Conservation (phyloP, 352 stramenopile species). For the Pythium scleroteichum region DNA sequence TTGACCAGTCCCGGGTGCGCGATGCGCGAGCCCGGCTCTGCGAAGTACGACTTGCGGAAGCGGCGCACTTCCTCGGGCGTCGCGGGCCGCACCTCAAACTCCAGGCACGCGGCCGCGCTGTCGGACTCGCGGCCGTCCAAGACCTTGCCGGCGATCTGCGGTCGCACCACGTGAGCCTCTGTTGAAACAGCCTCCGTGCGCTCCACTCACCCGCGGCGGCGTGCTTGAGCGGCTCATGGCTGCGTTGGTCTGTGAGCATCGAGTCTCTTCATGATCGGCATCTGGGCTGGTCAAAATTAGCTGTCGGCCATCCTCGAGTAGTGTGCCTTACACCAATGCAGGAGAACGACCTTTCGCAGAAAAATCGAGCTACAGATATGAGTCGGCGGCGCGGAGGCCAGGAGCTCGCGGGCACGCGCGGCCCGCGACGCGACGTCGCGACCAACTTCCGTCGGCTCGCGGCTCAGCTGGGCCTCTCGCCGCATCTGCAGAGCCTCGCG, state of each 20-base stretch:
- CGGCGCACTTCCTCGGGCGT: conserved; percentile 76
- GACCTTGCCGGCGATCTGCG: conserved; percentile 47
- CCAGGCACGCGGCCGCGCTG: conserved; percentile 53
- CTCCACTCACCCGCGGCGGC: conserved; percentile 21
- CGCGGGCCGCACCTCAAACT: conserved; percentile 50
- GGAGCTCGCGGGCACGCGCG: background rate
- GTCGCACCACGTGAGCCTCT: background rate
- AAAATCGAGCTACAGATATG: background rate
- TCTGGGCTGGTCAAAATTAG: conserved; percentile 21
- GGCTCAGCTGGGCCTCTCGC: conserved; percentile 55
- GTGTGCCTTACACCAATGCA: conserved; percentile 6
- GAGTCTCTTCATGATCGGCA: conserved; percentile 16
- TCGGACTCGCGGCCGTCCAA: conserved; percentile 40
- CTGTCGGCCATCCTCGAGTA: background rate
- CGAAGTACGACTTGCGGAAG: conserved; percentile 86
- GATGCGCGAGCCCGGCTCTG: conserved; percentile 69
- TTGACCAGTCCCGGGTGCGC: conserved; percentile 79
- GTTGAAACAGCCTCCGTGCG: too few species aligned
- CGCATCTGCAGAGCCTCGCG: conserved; percentile 35
- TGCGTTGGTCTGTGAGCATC: background rate
- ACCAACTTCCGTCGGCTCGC: conserved; percentile 46
- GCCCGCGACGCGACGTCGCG: conserved; percentile 5
- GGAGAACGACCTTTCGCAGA: background rate
- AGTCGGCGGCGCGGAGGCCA: conserved; percentile 2
- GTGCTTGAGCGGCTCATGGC: conserved; percentile 25